A percentile compares a stretch with the other conserved stretches of the same genome.
These are phyloP conservation scores for Daedaleopsis nitida DNA, from an alignment of 768 basidiomycete species.

Conservation along the genomic window DNA sequence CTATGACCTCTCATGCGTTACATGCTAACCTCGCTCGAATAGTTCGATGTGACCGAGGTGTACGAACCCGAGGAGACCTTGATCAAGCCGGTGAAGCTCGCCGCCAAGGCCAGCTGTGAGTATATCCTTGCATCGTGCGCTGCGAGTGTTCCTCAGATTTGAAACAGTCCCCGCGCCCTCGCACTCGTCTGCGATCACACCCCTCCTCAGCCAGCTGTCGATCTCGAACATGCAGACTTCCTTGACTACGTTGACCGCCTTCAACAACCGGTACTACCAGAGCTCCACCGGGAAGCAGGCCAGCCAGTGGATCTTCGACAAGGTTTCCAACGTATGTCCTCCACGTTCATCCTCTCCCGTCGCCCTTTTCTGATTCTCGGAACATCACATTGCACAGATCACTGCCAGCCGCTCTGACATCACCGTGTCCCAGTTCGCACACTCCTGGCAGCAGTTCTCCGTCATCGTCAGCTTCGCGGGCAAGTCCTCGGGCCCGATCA, in stretches of 20 bases:
- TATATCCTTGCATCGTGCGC: too few species aligned
- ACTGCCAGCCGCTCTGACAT: slow-evolving; percentile 6
- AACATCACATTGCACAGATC: neutral
- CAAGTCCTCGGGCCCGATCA: slow-evolving; percentile 20
- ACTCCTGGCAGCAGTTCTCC: slow-evolving; percentile 44
- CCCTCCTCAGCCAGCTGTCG: slow-evolving; percentile 68
- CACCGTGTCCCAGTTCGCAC: slow-evolving; percentile 35
- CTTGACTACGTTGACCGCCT: slow-evolving; percentile 32
- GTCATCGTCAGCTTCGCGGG: slow-evolving; percentile 32
- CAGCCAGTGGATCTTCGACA: slow-evolving; percentile 15
- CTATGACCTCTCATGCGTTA: neutral
- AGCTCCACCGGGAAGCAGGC: slow-evolving; percentile 10
- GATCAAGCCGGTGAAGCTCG: neutral
- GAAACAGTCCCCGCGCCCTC: slow-evolving; percentile 12
- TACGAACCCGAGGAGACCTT: slow-evolving; percentile 5
- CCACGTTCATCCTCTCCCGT: neutral
- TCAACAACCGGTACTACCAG: slow-evolving; percentile 20
- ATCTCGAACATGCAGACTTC: slow-evolving; percentile 64
- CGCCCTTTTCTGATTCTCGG: neutral
- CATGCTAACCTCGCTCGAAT: neutral
- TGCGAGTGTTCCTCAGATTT: neutral
- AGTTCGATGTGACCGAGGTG: slow-evolving; percentile 17
- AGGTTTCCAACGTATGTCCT: neutral
- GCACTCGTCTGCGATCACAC: slow-evolving; percentile 37
- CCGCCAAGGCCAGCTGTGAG: neutral